Evolutionary conservation across 2,329 filamentous ascomycete species (phyloP).

Genomic region (Ceratocystis destructans): DNA sequence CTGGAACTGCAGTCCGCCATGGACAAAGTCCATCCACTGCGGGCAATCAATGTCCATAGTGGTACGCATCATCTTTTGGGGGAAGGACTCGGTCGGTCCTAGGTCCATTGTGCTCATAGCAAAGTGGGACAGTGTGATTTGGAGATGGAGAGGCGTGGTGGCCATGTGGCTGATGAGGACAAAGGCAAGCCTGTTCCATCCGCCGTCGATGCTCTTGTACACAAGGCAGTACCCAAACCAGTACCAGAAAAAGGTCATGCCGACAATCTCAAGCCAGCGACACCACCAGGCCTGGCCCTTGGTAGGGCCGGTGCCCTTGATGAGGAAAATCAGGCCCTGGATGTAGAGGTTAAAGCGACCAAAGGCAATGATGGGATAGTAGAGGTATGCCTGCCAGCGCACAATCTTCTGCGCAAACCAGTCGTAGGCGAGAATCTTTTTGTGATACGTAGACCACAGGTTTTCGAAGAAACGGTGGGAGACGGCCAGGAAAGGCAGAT

Average conservation of each 20-base stretch:
- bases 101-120: conserved; percentile 85
- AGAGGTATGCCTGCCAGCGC: conserved; percentile 64
- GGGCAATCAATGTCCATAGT: conserved; percentile 91
- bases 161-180: conserved; percentile 69
- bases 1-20: conserved; percentile 81
- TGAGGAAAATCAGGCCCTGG: conserved; percentile 65
- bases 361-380: conserved; percentile 67
- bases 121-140: conserved; percentile 86
- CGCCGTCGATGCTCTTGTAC: conserved; percentile 57
- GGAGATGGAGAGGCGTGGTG: conserved; percentile 69
- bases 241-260: conserved; percentile 69
- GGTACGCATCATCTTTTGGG: conserved; percentile 79
- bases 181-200: conserved; percentile 56
- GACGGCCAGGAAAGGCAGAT: conserved; percentile 78
- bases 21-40: conserved; percentile 75
- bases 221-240: conserved; percentile 77
- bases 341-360: conserved; percentile 80
- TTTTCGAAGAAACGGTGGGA: conserved; percentile 65
- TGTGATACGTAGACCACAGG: conserved; percentile 70
- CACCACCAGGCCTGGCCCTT: conserved; percentile 75
- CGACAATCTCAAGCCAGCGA: conserved; percentile 61
- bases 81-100: conserved; percentile 71
- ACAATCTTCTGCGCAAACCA: conserved; percentile 55
- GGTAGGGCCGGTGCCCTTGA: conserved; percentile 54
- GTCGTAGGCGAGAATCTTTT: conserved; percentile 67